These are phyloP conservation scores for Anthostomella pinea DNA, from an alignment of 2,329 filamentous ascomycete genomes.

Conservation along the genomic window DNA sequence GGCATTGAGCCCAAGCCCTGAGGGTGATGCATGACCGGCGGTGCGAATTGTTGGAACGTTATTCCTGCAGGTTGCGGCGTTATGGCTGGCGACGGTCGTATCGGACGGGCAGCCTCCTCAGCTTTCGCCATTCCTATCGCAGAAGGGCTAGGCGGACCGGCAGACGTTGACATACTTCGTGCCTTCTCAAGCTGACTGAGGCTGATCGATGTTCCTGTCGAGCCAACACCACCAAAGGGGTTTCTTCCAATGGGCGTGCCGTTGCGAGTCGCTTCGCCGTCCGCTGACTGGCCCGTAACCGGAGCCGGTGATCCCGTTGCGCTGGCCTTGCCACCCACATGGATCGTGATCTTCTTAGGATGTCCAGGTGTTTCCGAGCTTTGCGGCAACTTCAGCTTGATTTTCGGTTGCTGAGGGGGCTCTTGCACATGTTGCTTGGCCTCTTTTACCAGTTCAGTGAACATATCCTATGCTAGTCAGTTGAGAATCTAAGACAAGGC, in stretches of 20 bases:
- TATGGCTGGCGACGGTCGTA: slow-evolving; percentile 33
- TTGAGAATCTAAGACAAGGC: slow-evolving; percentile 9
- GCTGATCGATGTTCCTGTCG: slow-evolving; percentile 24
- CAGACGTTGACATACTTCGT: slow-evolving; percentile 40
- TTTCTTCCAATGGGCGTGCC: slow-evolving; percentile 25
- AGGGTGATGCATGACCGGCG: slow-evolving; percentile 19
- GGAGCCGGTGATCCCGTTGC: slow-evolving; percentile 52
- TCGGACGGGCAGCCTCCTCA: slow-evolving; percentile 35
- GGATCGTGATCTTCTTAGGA: slow-evolving; percentile 68
- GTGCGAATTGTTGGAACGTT: slow-evolving; percentile 28
- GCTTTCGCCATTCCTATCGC: slow-evolving; percentile 30
- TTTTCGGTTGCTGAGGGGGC: slow-evolving; percentile 69
- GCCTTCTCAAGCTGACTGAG: slow-evolving; percentile 37
- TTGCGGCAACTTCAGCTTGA: slow-evolving; percentile 71
- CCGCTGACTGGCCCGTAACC: slow-evolving; percentile 34
- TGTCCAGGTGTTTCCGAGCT: slow-evolving; percentile 41
- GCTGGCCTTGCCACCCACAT: slow-evolving; percentile 60
- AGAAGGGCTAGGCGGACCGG: slow-evolving; percentile 46
- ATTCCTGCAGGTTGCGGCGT: slow-evolving; percentile 29
- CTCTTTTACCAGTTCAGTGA: slow-evolving; percentile 64
- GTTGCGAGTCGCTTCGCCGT: slow-evolving; percentile 32
- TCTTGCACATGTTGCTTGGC: slow-evolving; percentile 72
- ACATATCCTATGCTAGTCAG: slow-evolving; percentile 55
- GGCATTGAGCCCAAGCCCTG: slow-evolving; percentile 17
- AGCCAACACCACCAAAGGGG: slow-evolving; percentile 26